These are phyloP conservation scores for Discostella stelligera DNA, from an alignment of 352 stramenopile species.

Conservation along the genomic window DNA sequence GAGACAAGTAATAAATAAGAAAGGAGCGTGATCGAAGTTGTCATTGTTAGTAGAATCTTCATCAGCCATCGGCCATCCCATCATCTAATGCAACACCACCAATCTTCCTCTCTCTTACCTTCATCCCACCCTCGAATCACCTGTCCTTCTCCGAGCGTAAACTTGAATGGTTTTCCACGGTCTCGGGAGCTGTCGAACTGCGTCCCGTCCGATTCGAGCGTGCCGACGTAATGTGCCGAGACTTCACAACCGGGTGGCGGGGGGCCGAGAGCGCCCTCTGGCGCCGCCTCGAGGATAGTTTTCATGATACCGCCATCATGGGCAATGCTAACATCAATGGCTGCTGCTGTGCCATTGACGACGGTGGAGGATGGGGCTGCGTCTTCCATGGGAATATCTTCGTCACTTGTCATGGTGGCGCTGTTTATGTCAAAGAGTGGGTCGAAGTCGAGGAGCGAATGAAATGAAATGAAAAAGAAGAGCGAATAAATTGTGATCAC, in stretches of 20 bases:
- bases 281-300: constrained; percentile 69
- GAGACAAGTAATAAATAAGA: neutral
- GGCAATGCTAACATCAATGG: constrained; percentile 70
- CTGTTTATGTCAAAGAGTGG: too few species aligned
- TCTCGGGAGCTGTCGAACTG: constrained; percentile 94
- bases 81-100: neutral
- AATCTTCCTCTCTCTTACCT: neutral
- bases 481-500: too few species aligned
- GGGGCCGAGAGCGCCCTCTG: constrained; percentile 56
- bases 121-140: constrained; percentile 89
- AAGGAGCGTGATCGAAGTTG: too few species aligned
- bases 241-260: constrained; percentile 85
- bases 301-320: constrained; percentile 83
- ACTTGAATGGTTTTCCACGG: constrained; percentile 90
- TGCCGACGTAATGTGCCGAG: constrained; percentile 95
- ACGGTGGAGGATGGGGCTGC: constrained; percentile 65
- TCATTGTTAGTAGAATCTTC: too few species aligned
- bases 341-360: constrained; percentile 50
- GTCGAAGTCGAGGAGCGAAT: too few species aligned
- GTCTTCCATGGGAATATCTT: neutral
- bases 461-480: too few species aligned
- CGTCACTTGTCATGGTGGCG: constrained; percentile 6
- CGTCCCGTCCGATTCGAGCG: constrained; percentile 88
- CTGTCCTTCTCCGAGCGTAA: constrained; percentile 89
- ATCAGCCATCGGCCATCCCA: neutral